These are phyloP conservation scores for Carex sylvatica DNA, from an alignment of 202 grass and related monocot species.

Conservation along the genomic window DNA sequence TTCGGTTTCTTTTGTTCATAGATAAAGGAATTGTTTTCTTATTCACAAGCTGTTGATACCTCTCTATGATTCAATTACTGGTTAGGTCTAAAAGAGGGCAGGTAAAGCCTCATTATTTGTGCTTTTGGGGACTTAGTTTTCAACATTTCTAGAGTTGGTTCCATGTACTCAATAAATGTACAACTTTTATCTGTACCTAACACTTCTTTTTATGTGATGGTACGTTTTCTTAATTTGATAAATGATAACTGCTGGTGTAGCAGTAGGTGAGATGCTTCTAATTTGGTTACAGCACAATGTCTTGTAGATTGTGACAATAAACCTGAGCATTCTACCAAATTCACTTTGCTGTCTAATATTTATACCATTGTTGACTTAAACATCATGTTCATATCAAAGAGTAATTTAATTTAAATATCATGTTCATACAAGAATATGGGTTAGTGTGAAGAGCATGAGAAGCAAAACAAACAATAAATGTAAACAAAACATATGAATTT, in stretches of 20 bases:
- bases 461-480: not conserved
- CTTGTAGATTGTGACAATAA: constrained; percentile 18
- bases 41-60: constrained; percentile 10
- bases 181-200: constrained; percentile 28
- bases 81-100: constrained; percentile 7
- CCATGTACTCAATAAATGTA: constrained; percentile 11
- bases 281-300: constrained; percentile 1
- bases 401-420: not conserved
- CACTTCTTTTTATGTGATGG: constrained; percentile 12
- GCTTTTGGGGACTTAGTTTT: constrained; percentile 21
- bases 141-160: constrained; percentile 21
- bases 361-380: not conserved
- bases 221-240: constrained; percentile 15
- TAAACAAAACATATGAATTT: not conserved
- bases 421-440: not conserved
- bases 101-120: constrained; percentile 26
- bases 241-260: constrained; percentile 4
- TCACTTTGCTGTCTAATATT: not conserved
- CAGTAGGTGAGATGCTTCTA: constrained; percentile 21
- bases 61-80: constrained; percentile 9
- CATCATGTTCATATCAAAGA: not conserved
- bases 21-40: not conserved
- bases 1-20: constrained; percentile 4
- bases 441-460: not conserved
- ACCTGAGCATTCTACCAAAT: constrained; percentile 15